These are phyloP conservation scores for Iberis pinnata DNA, from an alignment of 345 rosid species.

Conservation along the genomic window DNA sequence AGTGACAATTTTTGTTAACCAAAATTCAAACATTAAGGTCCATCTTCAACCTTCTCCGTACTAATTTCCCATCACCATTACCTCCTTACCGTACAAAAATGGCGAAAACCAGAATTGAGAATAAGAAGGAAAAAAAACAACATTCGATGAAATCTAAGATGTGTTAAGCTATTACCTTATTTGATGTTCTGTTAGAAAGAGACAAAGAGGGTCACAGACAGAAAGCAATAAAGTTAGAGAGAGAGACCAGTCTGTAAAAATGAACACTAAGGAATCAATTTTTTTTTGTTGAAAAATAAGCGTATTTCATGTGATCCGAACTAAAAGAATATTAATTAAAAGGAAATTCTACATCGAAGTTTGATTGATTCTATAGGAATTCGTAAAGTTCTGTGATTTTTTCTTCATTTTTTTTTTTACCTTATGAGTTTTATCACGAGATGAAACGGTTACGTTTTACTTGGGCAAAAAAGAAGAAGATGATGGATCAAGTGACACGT, in stretches of 20 bases:
- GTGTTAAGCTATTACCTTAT: conserved; percentile 12
- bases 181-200: conserved; percentile 22
- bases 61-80: conserved; percentile 23
- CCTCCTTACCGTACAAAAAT: conserved; percentile 14
- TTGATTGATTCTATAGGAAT: no score
- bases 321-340: no score
- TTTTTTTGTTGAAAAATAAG: neutral
- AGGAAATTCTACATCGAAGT: no score
- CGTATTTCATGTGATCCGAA: conserved; percentile 31
- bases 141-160: conserved; percentile 35
- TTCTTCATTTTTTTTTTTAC: no score
- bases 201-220: conserved; percentile 27
- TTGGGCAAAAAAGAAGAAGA: no score
- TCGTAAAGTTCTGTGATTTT: no score
- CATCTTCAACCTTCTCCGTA: conserved; percentile 50
- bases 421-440: no score
- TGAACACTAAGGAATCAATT: conserved; percentile 5
- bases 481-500: no score
- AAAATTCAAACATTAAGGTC: conserved; percentile 69
- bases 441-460: no score
- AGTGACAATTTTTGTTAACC: conserved; percentile 72
- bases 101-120: conserved; percentile 4
- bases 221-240: neutral
- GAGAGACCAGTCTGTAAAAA: conserved; percentile 1
- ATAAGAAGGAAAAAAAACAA: neutral